Percentiles rank a stretch among this genome's conserved stretches.
These are phyloP conservation scores for Biscogniauxia sp. DNA, from an alignment of 2,329 filamentous ascomycete species.

Conservation along the genomic window DNA sequence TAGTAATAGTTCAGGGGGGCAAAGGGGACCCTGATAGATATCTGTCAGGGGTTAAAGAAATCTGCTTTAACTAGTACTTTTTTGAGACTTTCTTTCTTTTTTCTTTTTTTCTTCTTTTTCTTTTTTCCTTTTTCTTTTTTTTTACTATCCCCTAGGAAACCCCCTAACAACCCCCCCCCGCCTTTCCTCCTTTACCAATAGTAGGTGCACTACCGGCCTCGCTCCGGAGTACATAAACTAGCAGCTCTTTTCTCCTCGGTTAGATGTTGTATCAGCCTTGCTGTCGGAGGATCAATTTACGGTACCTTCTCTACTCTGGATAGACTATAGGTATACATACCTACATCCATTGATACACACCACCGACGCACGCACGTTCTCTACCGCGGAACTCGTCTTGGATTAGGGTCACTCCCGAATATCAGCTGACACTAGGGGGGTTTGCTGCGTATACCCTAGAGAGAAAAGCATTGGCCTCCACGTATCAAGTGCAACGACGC, in stretches of 20 bases:
- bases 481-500: not conserved
- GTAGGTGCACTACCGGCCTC: not conserved
- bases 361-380: not conserved
- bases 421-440: not conserved
- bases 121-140: not conserved
- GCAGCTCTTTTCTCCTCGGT: not conserved
- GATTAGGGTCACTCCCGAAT: not conserved
- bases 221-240: not conserved
- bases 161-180: not conserved
- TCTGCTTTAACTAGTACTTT: not conserved
- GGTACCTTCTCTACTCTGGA: too few species aligned
- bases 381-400: not conserved
- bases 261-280: not conserved
- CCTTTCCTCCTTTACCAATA: not conserved
- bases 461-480: not conserved
- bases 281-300: not conserved
- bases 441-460: not conserved
- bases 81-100: not conserved
- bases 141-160: not conserved
- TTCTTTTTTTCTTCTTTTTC: not conserved
- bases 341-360: not conserved
- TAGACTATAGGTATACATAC: not conserved
- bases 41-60: not conserved
- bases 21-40: not conserved
- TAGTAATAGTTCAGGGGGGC: not conserved